Evolutionary conservation across 2,329 filamentous ascomycete genomes (phyloP), one percentile per base, ranked within the genome.

Genomic region (Penicillium sp.): DNA sequence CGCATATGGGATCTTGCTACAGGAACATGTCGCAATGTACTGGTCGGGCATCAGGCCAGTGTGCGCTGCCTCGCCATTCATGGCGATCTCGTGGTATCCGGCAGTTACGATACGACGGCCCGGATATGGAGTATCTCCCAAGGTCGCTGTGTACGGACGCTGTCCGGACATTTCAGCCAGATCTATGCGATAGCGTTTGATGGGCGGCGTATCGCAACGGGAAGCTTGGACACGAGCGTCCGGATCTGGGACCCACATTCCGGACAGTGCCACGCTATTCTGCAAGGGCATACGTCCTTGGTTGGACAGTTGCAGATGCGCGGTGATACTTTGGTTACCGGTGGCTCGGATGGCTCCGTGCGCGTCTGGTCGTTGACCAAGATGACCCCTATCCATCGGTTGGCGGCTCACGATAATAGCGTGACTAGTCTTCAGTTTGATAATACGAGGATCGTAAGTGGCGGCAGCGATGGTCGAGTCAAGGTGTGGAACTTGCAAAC

Each of bases 101-200:
- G 95, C 58, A 96, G 92, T 76, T 99, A 99, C 77, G 95, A 99
- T 75, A 97, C 95, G 6, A 97, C 92, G 22, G 95, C 95, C 22
- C 90, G 92, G 69, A 94, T 99, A 58, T 99, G 95, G 95, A 97
- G 91, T 75, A 98, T 99, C 54, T 96, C 92, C 1, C 91, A 97
- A 77, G 95, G 95, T 34, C 88, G 92, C 63, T 99, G 95, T 75
- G 81, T 98, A 56, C 89, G 94, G 67, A 97, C 92, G 0, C 83
- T 99, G 41, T 88, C 90, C 47, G 95, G 95, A 0, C 95, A 99
- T 77, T 99, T 97, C 78, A 98, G 94, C 73, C 95, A 99, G 74
- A 99, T 99, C 59, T 99, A 99, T 74, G 95, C 95, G 20, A 96
- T 99, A 73, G 95, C 95, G 1, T 99, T 98, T 76, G 95, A 99